phyloP scores from a whole-genome alignment of 2,329 filamentous ascomycete species.

The Mycosphaerelloides madeirae region DNA sequence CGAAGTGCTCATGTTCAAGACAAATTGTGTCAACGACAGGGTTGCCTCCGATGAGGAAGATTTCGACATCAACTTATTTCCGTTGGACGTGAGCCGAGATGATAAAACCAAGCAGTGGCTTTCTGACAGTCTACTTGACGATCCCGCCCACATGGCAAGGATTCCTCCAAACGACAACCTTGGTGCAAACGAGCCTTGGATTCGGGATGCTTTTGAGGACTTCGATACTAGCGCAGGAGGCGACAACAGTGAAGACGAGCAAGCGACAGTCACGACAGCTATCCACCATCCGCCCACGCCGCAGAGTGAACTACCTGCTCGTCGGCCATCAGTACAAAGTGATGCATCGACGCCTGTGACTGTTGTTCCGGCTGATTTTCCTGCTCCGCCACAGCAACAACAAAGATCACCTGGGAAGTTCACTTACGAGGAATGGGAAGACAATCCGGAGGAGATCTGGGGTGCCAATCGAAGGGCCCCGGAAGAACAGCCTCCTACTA shows the following conservation, averaged over 20 bases:
- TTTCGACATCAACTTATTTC: conserved; percentile 46
- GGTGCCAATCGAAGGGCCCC: not conserved
- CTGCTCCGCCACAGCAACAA: too few species aligned
- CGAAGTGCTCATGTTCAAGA: conserved; percentile 35
- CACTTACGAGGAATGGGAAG: conserved; percentile 15
- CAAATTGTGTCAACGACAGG: conserved; percentile 38
- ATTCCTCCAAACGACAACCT: not conserved
- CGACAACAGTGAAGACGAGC: not conserved
- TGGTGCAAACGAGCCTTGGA: conserved; percentile 1
- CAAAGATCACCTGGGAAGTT: not conserved
- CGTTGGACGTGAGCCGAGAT: conserved; percentile 4
- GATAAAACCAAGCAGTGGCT: conserved; percentile 4
- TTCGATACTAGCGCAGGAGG: not conserved
- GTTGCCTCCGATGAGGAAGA: conserved; percentile 37
- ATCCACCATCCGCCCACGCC: too few species aligned
- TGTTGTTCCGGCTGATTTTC: too few species aligned
- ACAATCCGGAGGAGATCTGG: conserved; percentile 20
- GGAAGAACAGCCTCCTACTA: too few species aligned
- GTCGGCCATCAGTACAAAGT: too few species aligned
- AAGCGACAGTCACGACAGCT: not conserved
- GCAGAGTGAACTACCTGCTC: too few species aligned
- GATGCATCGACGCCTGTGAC: too few species aligned
- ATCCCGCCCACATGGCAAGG: not conserved
- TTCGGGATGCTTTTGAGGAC: not conserved
- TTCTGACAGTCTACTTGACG: conserved; percentile 2